Evolutionary conservation across 495 filamentous ascomycete species (phyloP), one percentile per base, ranked within the genome.

Genomic region (Tuber microsphaerosporum): DNA sequence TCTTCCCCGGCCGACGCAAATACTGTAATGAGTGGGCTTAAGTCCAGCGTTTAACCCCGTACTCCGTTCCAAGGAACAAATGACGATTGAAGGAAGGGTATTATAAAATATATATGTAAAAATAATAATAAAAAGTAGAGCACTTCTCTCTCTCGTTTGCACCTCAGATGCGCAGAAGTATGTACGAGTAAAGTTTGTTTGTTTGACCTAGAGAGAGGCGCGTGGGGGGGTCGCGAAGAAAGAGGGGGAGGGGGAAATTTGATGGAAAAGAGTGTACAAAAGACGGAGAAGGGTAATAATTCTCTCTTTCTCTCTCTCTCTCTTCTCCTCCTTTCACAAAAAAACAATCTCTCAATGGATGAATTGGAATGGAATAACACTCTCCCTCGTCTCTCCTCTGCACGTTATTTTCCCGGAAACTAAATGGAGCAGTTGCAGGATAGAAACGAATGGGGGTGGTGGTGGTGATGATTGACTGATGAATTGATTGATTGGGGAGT

Each of bases 231-330:
- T 65, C 56, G 56, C 26, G 14, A 26, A 17, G 56, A 45, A 17
- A n/a, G 34, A 44, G 70, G 70, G n/a, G 34, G 70, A 42, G 70
- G 34, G 44, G 44, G 37, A 14, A 22, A n/a, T 44, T 48, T 42
- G 71, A 48, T 39, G 69, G 20, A 20, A 45, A 17, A 31, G 71
- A 69, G 42, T 44, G 39, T 22, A 39, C 43, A 39, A 73, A 26
- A 20, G 43, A 69, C 31, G 71, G 51, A 31, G 69, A 48, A 46
- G 71, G 37, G 71, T 69, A 44, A 34, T 73, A 44, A 73, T 69
- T 39, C 19, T 20, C 45, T 51, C 34, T 14, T 42, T 42, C 42
- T 43, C 42, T 12, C 46, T 51, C 34, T 16, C 51, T 61, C 51
- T 31, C n/a, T 31, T 31, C n/a, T 61, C 51, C n/a, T 31, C n/a